Evolutionary conservation across 192 early-diverging fungal species (phyloP), one percentile per base, ranked within the genome.

Genomic region (Phycomyces nitens): DNA sequence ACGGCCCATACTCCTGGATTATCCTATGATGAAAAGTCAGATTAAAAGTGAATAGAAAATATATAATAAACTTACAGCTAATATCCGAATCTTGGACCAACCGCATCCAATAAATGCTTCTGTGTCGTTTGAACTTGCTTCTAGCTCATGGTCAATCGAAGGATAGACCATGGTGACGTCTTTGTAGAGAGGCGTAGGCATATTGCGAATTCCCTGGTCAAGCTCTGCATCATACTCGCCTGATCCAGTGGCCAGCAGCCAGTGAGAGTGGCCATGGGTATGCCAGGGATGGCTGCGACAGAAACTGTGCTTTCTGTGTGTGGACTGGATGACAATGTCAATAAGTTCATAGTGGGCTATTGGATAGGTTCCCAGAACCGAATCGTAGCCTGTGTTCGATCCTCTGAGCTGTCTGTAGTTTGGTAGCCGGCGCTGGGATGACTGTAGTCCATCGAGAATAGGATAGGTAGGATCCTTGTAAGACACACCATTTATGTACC

Each of bases 211-310:
- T 22, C 62, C 12, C n/a, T 60, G 59, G 47, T 69, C 52, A 16
- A 22, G 10, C 21, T 43, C 40, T 47, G 62, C 54, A 23, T 49
- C 39, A 51, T 69, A 74, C 22, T 64, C 56, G 24, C 72, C 72
- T 43, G 56, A 43, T 21, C 72, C 72, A 14, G 57, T n/a, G 18
- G 72, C 56, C 26, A 74, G 64, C 60, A 58, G 62, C 65, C 65
- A 74, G 52, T 69, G 66, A 29, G 56, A 64, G 21, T 74, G 72
- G 10, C 72, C 72, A 20, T 74, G 72, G 5, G 62, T 69, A 52
- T 74, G 72, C 67, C 68, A 74, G 14, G 72, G 72, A 51, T 74
- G 72, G 53, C 47, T 53, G 29, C 64, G 50, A 42, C 72, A 74
- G 16, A 29, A 41, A 5, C 41, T 62, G 15, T 44, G 57, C 5